phyloP scores from a whole-genome alignment of 306 rosid species.

The Parietaria judaica region DNA sequence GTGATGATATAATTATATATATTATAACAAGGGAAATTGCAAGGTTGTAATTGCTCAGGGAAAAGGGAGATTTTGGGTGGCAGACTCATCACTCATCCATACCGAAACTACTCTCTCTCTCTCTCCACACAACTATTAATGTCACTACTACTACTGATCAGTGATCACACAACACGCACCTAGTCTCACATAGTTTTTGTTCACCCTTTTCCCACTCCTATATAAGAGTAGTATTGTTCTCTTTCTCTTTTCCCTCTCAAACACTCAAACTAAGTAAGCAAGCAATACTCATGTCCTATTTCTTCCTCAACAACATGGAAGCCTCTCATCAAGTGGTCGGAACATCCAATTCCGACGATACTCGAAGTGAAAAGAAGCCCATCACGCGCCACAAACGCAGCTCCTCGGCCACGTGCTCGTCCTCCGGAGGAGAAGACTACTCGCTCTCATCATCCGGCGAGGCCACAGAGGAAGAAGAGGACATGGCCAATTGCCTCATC shows the following conservation, averaged over 20 bases:
- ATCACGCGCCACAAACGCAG: conserved; percentile 42
- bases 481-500: conserved; percentile 92
- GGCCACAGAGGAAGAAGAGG: conserved; percentile 68
- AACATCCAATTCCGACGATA: conserved; percentile 20
- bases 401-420: conserved; percentile 18
- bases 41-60: conserved; percentile 46
- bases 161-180: background rate
- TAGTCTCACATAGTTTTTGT: background rate
- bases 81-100: conserved; percentile 25
- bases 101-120: conserved; percentile 4
- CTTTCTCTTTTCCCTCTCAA: background rate
- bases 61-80: conserved; percentile 43
- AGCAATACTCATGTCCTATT: conserved; percentile 4
- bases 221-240: conserved; percentile 6
- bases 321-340: conserved; percentile 23
- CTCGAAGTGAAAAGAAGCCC: conserved; percentile 53
- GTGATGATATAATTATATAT: too few relatives aligned
- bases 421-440: conserved; percentile 20
- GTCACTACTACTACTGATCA: background rate
- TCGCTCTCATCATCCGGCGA: conserved; percentile 38
- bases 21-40: conserved; percentile 9
- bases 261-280: background rate
- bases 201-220: background rate
- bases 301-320: conserved; percentile 27
- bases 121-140: background rate